Evolutionary conservation across 2,329 filamentous ascomycete species (phyloP).

Genomic region (Rugonectria rugulosa): DNA sequence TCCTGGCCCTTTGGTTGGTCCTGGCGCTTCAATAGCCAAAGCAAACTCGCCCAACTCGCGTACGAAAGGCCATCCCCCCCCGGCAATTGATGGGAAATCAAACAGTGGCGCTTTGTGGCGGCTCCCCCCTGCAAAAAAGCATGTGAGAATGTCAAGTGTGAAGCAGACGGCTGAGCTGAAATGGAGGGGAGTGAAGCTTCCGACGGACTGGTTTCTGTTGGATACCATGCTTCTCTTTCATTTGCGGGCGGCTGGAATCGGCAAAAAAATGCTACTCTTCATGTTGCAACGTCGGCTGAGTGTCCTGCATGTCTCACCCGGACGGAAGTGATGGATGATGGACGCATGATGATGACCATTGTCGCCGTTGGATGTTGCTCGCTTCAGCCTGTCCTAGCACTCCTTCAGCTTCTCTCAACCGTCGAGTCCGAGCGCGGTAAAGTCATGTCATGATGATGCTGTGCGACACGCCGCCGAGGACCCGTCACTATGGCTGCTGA

Average conservation of each 20-base stretch:
- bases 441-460: background rate
- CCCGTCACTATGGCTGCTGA: no score
- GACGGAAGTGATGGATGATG: background rate
- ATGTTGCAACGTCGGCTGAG: slow-evolving; percentile 3
- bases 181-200: no score
- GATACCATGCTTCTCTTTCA: background rate
- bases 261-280: background rate
- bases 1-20: no score
- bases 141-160: no score
- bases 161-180: no score
- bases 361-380: background rate
- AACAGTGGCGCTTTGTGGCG: no score
- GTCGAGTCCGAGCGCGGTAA: background rate
- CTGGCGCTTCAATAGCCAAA: no score
- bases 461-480: slow-evolving; percentile 20
- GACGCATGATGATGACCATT: background rate
- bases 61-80: no score
- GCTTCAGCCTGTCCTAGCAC: background rate
- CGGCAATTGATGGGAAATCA: no score
- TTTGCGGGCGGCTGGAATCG: slow-evolving; percentile 13
- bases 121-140: no score
- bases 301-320: slow-evolving; percentile 12
- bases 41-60: no score
- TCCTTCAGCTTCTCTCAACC: background rate
- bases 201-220: no score